Conservation (phyloP, 176 grass and related monocot species). For the Oryza meyeriana region DNA sequence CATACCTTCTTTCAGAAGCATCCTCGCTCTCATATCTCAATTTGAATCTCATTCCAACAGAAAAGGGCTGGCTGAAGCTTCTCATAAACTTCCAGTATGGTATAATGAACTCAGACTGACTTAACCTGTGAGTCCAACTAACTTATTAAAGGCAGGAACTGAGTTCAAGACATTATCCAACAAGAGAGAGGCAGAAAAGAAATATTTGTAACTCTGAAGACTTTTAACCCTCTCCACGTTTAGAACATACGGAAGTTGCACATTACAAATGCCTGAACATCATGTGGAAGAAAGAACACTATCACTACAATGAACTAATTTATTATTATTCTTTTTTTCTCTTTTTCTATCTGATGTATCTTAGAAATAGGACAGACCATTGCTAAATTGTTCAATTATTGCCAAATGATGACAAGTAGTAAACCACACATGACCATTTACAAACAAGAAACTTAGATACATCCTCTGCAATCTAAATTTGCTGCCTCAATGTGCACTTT, state of each 20-base stretch:
- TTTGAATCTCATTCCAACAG: conserved; percentile 76
- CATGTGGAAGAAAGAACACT: not conserved
- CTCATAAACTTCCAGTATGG: conserved; percentile 80
- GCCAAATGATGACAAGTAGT: not conserved
- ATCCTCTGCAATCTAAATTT: conserved; percentile 2
- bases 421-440: not conserved
- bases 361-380: not conserved
- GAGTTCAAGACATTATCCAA: conserved; percentile 8
- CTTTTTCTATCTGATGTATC: not conserved
- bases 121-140: conserved; percentile 50
- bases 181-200: not conserved
- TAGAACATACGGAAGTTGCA: not conserved
- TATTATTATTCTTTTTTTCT: not conserved
- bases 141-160: conserved; percentile 24
- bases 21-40: conserved; percentile 76
- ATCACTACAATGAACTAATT: not conserved
- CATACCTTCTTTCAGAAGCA: conserved; percentile 67
- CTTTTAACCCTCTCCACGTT: not conserved
- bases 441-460: not conserved
- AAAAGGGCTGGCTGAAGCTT: conserved; percentile 62
- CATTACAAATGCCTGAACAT: not conserved
- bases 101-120: conserved; percentile 72
- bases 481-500: not conserved
- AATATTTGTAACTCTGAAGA: not conserved
- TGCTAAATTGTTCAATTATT: not conserved